Base-by-base conservation (phyloP, 2,329 filamentous ascomycete genomes). In the Pseudogymnoascus sp. region DNA sequence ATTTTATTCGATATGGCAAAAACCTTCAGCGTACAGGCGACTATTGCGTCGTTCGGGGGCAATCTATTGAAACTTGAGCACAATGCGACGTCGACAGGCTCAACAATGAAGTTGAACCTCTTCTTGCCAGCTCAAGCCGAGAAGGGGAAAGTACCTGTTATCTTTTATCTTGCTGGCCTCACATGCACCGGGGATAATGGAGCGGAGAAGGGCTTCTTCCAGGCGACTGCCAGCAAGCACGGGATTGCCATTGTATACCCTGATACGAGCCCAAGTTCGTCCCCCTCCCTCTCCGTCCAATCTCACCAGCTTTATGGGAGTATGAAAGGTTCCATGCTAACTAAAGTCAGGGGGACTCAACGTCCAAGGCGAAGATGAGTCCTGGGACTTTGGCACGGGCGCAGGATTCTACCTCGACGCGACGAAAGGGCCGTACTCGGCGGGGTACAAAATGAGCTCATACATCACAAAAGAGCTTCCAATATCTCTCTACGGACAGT, bases 321-420 rank as follows among this genome's bases (percentile, higher is more conserved):
- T 23, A 61, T 22, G 2, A 11, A 12, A 16, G 30, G 25, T 6
- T 11, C 16, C 5, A 33, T 19, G 14, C 62, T 25, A 60, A 49
- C 39, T 28, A 61, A 59, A 42, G 7, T 28, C 65, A 87, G 86
- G 87, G 62, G 93, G 93, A 1, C 82, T 94, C 58, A 79, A 86
- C 69, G 87, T 96, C 65, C 79, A 87, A 33, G 92, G 91, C 70
- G 92, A 97, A 80, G 86, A 95, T 71, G 93, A 96, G 67, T 75
- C 82, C 58, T 99, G 87, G 76, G 94, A 99, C 77, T 97, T 99
- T 73, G 94, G 94, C 70, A 85, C 85, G 66, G 93, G 90, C 4
- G 94, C 94, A 0, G 91, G 91, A 62, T 99, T 99, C 82, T 99
- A 99, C 80, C 79, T 99, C 68, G 88, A 99, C 75, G 92, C 93